Evolutionary conservation across 768 basidiomycete genomes (phyloP), one percentile per base, ranked within the genome.

Genomic region (Boletus huronensis): DNA sequence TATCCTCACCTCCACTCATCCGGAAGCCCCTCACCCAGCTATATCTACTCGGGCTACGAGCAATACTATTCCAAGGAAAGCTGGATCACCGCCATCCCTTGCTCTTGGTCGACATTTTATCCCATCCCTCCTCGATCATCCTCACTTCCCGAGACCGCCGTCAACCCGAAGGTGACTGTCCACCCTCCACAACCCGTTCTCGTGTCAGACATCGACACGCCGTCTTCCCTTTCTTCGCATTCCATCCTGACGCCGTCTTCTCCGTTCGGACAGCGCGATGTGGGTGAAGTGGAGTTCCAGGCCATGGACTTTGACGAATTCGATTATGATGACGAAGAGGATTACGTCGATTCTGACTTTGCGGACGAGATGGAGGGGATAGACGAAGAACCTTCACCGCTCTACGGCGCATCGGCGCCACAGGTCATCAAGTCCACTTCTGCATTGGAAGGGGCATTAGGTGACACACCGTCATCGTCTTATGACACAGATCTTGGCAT

Each of bases 341-440:
- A 68, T 26, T 68, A 55, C 35, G 7, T 60, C n/a, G 68, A 71
- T 26, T 70, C 66, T 13, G 71, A 71, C 34, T 72, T 61, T 53
- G 58, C 58, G 34, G 69, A 72, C 53, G 71, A 69, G 26, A 69
- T 71, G 67, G 70, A 72, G 5, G 61, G 63, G 44, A 50, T 60
- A 35, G 70, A 64, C 8, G 71, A 64, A 34, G 34, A 36, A 3
- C 52, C 44, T 40, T 59, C 61, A 23, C 55, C 55, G n/a, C 47
- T 64, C 48, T 67, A 71, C 17, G 53, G 59, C 26, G 59, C 57
- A 42, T 58, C 61, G 1, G 58, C 52, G 17, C 63, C 63, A 4
- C 65, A 71, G 5, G 49, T 56, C 51, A 59, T 62, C 58, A 67
- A 72, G 31, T 64, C 69, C n/a, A 72, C 68, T 14, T 70, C 69